Base-by-base conservation (phyloP, 371 early-diverging fungal species). In the Saksenaea vasiformis region DNA sequence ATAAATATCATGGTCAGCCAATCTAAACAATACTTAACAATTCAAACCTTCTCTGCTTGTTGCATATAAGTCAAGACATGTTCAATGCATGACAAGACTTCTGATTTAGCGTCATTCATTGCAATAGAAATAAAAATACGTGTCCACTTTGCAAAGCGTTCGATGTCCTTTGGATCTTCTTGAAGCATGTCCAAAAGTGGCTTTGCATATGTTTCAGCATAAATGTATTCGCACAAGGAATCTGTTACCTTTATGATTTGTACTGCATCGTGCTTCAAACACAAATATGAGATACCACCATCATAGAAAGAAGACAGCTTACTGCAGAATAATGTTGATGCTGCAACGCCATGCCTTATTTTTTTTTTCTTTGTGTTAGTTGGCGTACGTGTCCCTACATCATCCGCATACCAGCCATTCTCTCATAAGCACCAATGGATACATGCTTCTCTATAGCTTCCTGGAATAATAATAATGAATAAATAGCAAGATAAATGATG, bases 101-200 rank as follows among this genome's bases (percentile, higher is more conserved):
- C 37, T 8, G 24, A 35, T 56, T 62, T 62, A 36, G 43, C 26
- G 19, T 22, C 38, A 5, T n/a, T 34, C 28, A 62, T 22, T 7
- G 63, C 41, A 17, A 56, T 56, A 5, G 63, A 56, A 38, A 62
- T 28, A 22, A 19, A 36, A 14, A 62, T 3, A 22, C 63, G 63
- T 11, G n/a, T 39, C 63, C 63, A 62, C 43, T 56, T 55, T 9
- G 43, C 55, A 34, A 17, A 62, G 5, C 63, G 56, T 19, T 27
- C 35, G 14, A 17, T 9, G 9, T 47, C 51, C 10, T 19, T 11
- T 2, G 0, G 10, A 17, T 22, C 22, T n/a, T 26, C 2, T 47
- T 47, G 51, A 7, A 47, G 51, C 22, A 17, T 47, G 3, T n/a
- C 51, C n/a, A 47, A 22, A 3, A 47, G n/a, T 7, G 51, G 51